Evolutionary conservation across 331 rosid species (phyloP), one percentile per base, ranked within the genome.

Genomic region (Malus hybrid): DNA sequence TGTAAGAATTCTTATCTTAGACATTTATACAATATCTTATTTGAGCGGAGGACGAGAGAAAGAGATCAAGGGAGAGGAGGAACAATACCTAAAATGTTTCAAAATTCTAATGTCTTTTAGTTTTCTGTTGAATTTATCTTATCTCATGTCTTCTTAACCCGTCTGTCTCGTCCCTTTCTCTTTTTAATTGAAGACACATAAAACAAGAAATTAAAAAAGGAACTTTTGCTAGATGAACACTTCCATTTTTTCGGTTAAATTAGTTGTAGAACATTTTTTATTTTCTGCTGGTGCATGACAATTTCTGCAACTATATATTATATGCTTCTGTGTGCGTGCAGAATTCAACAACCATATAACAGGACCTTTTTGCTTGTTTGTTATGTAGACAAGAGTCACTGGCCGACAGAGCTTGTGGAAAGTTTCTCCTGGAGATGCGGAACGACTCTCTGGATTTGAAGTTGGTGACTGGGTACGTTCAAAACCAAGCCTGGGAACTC

Each of bases 381-480:
- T 39, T 39, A 72, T 85, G 83, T 76, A 95, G 99, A 96, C 85
- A 76, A 92, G 81, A 78, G 96, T 90, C 80, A 73, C 93, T 76
- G 93, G 99, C 32, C 86, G 95, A 83, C 93, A 84, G 79, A 89
- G 78, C 87, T 67, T 92, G 83, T 95, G 99, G 99, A 92, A 89
- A 85, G 91, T 95, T 50, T 91, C 97, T 77, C 97, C 99, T 20
- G 99, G 99, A 69, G 99, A 95, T 85, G 97, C 96, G 31, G 99
- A 95, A 76, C 90, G 86, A 69, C 92, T 95, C 79, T 88, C 99
- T n/a, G 97, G 99, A 77, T 88, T 92, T 85, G 99, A 91, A 86
- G 97, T 95, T 68, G 99, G 99, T 79, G 99, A 95, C 80, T 95
- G 99, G 99, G 99, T 95, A 61, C 96, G 97, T 69, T 89, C 97